Evolutionary conservation across 805 yeast species (phyloP).

Genomic region (Metschnikowia cubensis): DNA sequence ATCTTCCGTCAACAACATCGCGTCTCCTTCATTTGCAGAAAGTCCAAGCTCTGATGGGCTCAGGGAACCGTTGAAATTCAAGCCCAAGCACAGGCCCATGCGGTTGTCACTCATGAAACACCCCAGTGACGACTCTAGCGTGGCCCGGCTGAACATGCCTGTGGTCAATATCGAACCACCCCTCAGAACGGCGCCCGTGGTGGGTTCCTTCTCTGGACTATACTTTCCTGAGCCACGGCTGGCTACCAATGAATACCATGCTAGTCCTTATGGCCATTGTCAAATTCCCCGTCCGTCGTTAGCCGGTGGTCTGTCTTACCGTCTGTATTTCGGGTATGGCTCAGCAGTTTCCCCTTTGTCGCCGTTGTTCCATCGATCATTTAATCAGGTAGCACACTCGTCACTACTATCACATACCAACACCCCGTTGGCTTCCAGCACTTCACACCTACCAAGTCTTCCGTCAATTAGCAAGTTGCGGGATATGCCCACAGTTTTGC

Average conservation of each 20-base stretch:
- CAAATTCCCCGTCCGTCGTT: neutral
- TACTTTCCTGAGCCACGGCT: constrained; percentile 17
- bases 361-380: constrained; percentile 39
- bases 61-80: constrained; percentile 23
- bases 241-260: constrained; percentile 3
- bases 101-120: constrained; percentile 34
- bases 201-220: constrained; percentile 13
- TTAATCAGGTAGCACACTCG: constrained; percentile 19
- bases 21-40: constrained; percentile 8
- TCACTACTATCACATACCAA: neutral
- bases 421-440: neutral
- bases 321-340: constrained; percentile 5
- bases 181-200: constrained; percentile 25
- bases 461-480: neutral
- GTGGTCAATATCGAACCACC: constrained; percentile 10
- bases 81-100: constrained; percentile 38
- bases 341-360: constrained; percentile 35
- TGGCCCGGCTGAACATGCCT: neutral
- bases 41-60: constrained; percentile 4
- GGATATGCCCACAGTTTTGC: neutral
- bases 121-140: constrained; percentile 4
- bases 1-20: neutral
- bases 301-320: neutral
- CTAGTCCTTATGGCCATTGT: neutral
- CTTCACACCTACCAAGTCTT: neutral